These are phyloP conservation scores for Erodium moschatum DNA, from an alignment of 441 rosid species.

Conservation along the genomic window DNA sequence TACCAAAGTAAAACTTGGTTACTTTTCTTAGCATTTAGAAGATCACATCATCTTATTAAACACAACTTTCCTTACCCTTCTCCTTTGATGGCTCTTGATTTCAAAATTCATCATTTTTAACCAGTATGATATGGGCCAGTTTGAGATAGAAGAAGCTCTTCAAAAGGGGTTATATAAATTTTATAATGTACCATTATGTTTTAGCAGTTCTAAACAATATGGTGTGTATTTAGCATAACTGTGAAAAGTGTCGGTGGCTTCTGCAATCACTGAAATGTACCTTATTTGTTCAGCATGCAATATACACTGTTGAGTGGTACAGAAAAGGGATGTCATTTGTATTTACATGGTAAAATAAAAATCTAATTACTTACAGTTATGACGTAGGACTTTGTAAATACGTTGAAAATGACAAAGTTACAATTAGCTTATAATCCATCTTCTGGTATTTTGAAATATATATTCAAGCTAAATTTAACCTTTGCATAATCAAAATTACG, in stretches of 20 bases:
- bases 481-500: not conserved
- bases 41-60: not conserved
- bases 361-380: not conserved
- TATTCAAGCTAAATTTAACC: not conserved
- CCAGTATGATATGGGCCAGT: not conserved
- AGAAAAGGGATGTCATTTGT: not conserved
- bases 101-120: not conserved
- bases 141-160: not conserved
- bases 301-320: not conserved
- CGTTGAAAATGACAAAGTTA: not conserved
- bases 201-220: not conserved
- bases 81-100: not conserved
- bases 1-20: not conserved
- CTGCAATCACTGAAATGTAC: not conserved
- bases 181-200: not conserved
- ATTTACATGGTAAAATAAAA: not conserved
- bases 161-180: not conserved
- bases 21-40: slow-evolving; percentile 4
- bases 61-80: not conserved
- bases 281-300: not conserved
- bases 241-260: not conserved
- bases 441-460: not conserved
- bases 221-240: not conserved
- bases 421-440: not conserved
- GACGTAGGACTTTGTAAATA: not conserved